Conservation (phyloP, 768 basidiomycete species). For the Filobasidium floriforme region DNA sequence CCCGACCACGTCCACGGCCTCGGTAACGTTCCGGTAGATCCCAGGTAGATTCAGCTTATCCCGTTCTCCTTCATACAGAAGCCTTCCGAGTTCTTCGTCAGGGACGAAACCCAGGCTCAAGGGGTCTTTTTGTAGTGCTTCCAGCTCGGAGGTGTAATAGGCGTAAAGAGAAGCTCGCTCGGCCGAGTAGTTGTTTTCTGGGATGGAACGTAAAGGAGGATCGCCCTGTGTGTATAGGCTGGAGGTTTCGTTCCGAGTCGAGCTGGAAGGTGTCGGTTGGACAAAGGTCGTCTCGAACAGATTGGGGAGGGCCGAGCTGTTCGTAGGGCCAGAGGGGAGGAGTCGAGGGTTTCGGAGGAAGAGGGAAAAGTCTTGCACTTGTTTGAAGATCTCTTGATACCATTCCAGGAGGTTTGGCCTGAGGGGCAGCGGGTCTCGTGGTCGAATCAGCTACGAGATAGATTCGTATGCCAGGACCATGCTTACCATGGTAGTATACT, state of each 20-base stretch:
- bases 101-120: not conserved
- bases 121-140: not conserved
- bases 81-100: not conserved
- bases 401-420: constrained; percentile 4
- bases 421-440: not conserved
- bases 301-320: not conserved
- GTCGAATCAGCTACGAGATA: not conserved
- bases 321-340: not conserved
- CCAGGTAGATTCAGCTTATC: not conserved
- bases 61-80: not conserved
- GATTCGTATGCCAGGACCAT: not conserved
- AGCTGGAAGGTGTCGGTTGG: not conserved
- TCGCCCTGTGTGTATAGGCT: not conserved
- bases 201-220: not conserved
- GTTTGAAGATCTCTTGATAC: not conserved
- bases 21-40: not conserved
- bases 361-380: not conserved
- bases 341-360: constrained; percentile 1
- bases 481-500: constrained; percentile 2
- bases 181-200: not conserved
- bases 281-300: not conserved
- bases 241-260: not conserved
- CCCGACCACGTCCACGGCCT: not conserved
- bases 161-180: not conserved
- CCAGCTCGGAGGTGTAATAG: not conserved